Conservation (phyloP, 2,329 filamentous ascomycete genomes). For the Ampelomyces quisqualis region DNA sequence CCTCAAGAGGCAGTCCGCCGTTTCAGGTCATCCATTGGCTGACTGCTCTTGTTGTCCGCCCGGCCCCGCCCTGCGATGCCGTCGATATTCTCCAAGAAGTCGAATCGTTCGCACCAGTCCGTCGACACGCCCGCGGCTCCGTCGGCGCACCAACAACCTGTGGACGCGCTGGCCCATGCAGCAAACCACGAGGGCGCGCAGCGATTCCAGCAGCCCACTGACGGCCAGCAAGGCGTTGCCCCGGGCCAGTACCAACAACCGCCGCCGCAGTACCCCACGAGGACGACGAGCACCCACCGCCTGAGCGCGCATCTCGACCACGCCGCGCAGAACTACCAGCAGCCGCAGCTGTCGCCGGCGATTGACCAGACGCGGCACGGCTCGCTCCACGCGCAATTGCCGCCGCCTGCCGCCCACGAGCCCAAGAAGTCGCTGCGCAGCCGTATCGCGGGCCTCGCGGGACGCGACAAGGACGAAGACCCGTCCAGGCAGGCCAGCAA, state of each 20-base stretch:
- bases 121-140: slow-evolving; percentile 40
- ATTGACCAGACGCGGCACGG: slow-evolving; percentile 27
- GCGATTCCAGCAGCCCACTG: slow-evolving; percentile 25
- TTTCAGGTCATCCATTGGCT: too few relatives aligned
- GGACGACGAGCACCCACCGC: slow-evolving; percentile 35
- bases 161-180: slow-evolving; percentile 37
- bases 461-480: slow-evolving; percentile 38
- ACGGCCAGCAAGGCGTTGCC: slow-evolving; percentile 16
- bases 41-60: too few relatives aligned
- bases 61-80: slow-evolving; percentile 46
- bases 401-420: slow-evolving; percentile 11
- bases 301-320: slow-evolving; percentile 36
- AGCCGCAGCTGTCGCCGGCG: slow-evolving; percentile 24
- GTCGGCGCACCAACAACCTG: too few relatives aligned
- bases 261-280: slow-evolving; percentile 22
- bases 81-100: slow-evolving; percentile 39
- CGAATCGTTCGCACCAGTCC: slow-evolving; percentile 43
- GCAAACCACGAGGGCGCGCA: slow-evolving; percentile 38
- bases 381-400: slow-evolving; percentile 7
- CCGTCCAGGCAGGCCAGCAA: slow-evolving; percentile 30
- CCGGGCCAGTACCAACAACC: slow-evolving; percentile 12
- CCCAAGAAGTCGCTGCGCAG: slow-evolving; percentile 38
- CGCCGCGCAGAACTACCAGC: slow-evolving; percentile 29
- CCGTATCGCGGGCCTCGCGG: slow-evolving; percentile 32
- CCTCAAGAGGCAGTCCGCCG: too few relatives aligned